Base-by-base conservation (phyloP, 441 rosid species). In the Populus trichocarpa region DNA sequence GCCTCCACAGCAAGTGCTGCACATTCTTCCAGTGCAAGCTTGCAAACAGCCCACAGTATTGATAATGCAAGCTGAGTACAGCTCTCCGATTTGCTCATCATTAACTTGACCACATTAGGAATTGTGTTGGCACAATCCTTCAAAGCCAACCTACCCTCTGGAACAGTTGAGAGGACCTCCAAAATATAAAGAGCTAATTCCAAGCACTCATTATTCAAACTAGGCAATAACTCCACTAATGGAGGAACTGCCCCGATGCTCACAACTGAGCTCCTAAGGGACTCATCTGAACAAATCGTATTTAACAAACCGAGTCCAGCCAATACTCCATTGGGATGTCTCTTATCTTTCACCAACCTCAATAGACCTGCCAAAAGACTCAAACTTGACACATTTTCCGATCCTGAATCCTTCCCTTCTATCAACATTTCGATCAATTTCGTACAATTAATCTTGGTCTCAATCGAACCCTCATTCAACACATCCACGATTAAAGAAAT, bases 401-500 rank as follows among this genome's bases (percentile, higher is more conserved):
- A 79, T 57, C 82, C 82, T 36, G 89, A 91, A 81, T 88, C 95
- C 63, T 91, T 92, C 70, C 79, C 87, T 46, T 87, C 89, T 80
- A 89, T 88, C 81, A 95, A 84, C 65, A 79, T 82, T 22, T 83
- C 84, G 46, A 95, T 90, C 89, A 95, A 81, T 50, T 73, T 87
- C 1, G 93, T 86, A 40, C 92, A 93, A 6, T 93, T 95, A 66
- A 95, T 83, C 87, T 92, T 95, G 1, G 99, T 93, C 67, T 93
- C 97, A 33, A 88, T 84, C 0, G 96, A 89, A 12, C 99, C 99
- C 75, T 95, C 99, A 57, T 95, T 93, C 82, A 95, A 79, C 86
- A 95, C 88, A 81, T 93, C 99, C 78, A 90, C 97, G 84, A 93
- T 86, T 77, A 92, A 83, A 2, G 97, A 93, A 50, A 93, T 84